phyloP scores from a whole-genome alignment of 768 basidiomycete genomes.

The Wakefieldia striispora region DNA sequence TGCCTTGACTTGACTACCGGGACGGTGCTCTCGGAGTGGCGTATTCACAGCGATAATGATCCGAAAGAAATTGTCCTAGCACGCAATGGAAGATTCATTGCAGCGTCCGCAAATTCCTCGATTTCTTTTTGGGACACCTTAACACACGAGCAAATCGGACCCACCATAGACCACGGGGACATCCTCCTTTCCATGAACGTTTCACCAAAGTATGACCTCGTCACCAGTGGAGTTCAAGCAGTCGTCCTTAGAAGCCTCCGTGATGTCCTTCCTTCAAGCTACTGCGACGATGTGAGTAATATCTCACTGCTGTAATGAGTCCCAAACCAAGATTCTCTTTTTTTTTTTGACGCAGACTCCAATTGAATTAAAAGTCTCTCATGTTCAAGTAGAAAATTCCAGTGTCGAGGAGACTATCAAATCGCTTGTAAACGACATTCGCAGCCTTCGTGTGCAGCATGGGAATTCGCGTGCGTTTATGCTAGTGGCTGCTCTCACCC shows the following conservation, averaged over 20 bases:
- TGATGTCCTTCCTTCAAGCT: too few species aligned
- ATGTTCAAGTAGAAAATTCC: background rate
- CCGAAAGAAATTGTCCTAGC: background rate
- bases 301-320: too few species aligned
- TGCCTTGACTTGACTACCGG: background rate
- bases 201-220: background rate
- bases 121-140: background rate
- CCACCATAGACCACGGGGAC: background rate
- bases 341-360: background rate
- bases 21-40: background rate
- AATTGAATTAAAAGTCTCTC: background rate
- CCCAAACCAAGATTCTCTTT: too few species aligned
- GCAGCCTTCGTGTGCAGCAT: conserved; percentile 1
- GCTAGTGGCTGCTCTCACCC: rapidly evolving
- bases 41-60: background rate
- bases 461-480: conserved; percentile 7
- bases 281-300: too few species aligned
- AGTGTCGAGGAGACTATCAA: background rate
- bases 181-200: background rate
- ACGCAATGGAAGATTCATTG: background rate
- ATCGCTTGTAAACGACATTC: conserved; percentile 1
- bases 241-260: too few species aligned
- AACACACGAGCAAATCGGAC: background rate
- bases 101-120: background rate
- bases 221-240: background rate